Evolutionary conservation across 2,329 filamentous ascomycete genomes (phyloP).

Genomic region (Ceratocystiopsis sp.): DNA sequence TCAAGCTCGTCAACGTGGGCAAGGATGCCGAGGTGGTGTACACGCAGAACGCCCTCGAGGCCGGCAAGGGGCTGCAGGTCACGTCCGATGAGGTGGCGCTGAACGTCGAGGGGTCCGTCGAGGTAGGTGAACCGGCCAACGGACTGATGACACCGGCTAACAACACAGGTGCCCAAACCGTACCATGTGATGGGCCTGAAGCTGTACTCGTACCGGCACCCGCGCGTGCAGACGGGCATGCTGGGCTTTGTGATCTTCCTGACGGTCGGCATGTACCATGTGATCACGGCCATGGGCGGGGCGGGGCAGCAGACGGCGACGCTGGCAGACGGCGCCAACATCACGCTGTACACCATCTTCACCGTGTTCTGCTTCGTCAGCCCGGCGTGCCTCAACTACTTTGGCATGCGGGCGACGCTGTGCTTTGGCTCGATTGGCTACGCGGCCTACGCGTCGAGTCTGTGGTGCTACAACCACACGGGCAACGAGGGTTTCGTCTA

Average conservation of each 20-base stretch:
- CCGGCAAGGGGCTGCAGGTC: background rate
- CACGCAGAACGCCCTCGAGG: background rate
- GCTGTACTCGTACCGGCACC: background rate
- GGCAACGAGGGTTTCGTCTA: conserved; percentile 48
- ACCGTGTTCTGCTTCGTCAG: conserved; percentile 47
- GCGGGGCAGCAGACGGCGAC: background rate
- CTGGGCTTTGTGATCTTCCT: background rate
- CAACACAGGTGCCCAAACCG: background rate
- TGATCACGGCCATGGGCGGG: background rate
- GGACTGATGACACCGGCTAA: background rate
- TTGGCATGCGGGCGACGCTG: background rate
- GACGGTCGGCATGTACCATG: conserved; percentile 1
- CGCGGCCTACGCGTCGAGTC: conserved; percentile 49
- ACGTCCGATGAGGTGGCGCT: background rate
- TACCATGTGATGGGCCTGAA: background rate
- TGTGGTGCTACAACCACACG: conserved; percentile 50
- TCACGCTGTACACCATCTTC: conserved; percentile 30
- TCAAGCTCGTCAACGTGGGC: background rate
- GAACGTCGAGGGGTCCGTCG: background rate
- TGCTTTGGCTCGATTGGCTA: conserved; percentile 30
- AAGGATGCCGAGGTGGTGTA: background rate
- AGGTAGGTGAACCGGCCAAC: background rate
- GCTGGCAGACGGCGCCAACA: conserved; percentile 11
- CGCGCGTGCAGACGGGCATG: background rate
- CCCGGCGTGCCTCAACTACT: conserved; percentile 53